Evolutionary conservation across 2,329 filamentous ascomycete genomes (phyloP).

Genomic region (Xylaria polymorpha): DNA sequence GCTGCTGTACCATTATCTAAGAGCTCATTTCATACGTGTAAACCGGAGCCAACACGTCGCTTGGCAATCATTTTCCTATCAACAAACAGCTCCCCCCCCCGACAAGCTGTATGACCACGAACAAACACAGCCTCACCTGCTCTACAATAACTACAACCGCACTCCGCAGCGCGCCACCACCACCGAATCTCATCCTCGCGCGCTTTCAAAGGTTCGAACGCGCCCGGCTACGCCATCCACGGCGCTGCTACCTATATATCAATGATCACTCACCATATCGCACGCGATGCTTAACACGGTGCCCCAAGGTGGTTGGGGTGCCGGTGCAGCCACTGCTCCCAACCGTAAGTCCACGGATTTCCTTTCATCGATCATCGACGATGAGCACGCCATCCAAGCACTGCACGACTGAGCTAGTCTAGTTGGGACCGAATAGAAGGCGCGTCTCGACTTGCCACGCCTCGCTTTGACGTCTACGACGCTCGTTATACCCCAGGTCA

Average conservation of each 20-base stretch:
- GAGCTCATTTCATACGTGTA: conserved; percentile 15
- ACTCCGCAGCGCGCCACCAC: conserved; percentile 8
- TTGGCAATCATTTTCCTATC: background rate
- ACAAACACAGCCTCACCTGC: background rate
- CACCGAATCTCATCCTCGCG: background rate
- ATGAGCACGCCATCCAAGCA: conserved; percentile 18
- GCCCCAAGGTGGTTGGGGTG: conserved; percentile 46
- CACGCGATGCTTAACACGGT: conserved; percentile 47
- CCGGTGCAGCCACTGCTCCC: conserved; percentile 38
- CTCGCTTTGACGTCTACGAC: background rate
- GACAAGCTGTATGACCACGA: background rate
- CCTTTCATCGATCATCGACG: conserved; percentile 39
- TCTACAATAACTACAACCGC: background rate
- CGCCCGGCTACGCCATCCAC: background rate
- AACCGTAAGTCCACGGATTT: conserved; percentile 49
- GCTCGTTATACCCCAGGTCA: background rate
- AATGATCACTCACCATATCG: conserved; percentile 41
- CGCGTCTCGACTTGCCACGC: background rate
- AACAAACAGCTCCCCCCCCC: background rate
- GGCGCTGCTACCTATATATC: conserved; percentile 14
- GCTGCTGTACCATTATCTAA: conserved; percentile 15
- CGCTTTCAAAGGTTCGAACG: background rate
- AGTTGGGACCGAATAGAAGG: background rate
- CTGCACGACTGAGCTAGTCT: conserved; percentile 2
- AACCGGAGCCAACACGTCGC: background rate